Conservation (phyloP, 192 early-diverging fungal genomes). For the Podila clonocystis region DNA sequence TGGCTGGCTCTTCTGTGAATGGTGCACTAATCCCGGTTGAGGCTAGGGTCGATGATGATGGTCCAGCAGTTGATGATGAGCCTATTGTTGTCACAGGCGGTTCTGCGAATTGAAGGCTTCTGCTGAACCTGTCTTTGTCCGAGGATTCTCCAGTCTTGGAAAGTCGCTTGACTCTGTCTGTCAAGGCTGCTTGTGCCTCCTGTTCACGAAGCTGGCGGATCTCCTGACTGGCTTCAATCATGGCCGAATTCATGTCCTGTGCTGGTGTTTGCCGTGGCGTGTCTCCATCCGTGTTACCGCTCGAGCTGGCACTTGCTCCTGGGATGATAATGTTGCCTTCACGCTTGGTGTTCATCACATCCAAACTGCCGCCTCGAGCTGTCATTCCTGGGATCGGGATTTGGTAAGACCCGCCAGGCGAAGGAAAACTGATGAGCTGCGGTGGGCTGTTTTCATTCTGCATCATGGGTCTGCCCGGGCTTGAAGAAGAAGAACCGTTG, state of each 20-base stretch:
- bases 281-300: constrained; percentile 3
- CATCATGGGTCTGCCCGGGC: too few species aligned
- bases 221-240: constrained; percentile 42
- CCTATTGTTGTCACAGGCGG: not conserved
- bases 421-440: not conserved
- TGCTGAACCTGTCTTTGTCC: constrained; percentile 40
- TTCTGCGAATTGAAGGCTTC: constrained; percentile 11
- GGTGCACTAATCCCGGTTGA: not conserved
- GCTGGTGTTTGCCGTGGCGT: constrained; percentile 13
- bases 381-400: constrained; percentile 9
- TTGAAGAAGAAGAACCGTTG: too few species aligned
- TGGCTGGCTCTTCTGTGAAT: not conserved
- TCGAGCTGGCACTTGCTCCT: not conserved
- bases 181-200: constrained; percentile 40
- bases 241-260: constrained; percentile 42
- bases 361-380: constrained; percentile 4
- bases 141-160: constrained; percentile 24
- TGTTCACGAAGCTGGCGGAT: constrained; percentile 46
- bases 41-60: not conserved
- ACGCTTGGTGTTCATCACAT: not conserved
- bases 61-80: not conserved
- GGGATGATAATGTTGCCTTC: constrained; percentile 26
- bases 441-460: not conserved
- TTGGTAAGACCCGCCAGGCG: not conserved
- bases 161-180: constrained; percentile 39